These are phyloP conservation scores for Pestalotiopsis sp. DNA, from an alignment of 2,329 filamentous ascomycete genomes.

Conservation along the genomic window DNA sequence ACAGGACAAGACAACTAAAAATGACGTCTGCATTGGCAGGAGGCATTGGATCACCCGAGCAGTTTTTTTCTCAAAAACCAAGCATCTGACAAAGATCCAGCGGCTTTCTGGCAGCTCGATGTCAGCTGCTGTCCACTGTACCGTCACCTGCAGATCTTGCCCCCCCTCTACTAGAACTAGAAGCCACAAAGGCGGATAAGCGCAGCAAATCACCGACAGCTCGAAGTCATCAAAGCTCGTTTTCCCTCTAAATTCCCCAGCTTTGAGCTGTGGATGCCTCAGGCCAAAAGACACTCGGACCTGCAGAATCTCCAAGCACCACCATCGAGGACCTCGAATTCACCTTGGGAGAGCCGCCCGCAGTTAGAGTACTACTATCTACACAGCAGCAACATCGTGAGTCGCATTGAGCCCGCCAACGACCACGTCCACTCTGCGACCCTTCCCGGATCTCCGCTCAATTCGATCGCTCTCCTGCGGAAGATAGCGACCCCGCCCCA, in stretches of 20 bases:
- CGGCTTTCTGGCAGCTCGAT: not conserved
- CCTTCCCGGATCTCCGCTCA: not conserved
- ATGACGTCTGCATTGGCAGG: no score
- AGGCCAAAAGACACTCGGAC: conserved; percentile 7
- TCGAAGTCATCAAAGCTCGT: conserved; percentile 4
- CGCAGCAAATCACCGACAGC: conserved; percentile 3
- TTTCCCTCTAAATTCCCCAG: not conserved
- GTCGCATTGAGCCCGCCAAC: conserved; percentile 2
- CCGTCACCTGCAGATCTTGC: not conserved
- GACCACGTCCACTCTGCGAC: not conserved
- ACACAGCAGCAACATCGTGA: not conserved
- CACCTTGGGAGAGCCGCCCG: not conserved
- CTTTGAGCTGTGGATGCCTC: not conserved
- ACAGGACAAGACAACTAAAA: no score
- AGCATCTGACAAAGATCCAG: not conserved
- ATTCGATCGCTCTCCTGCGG: not conserved
- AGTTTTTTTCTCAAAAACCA: not conserved
- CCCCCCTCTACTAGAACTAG: not conserved
- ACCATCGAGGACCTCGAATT: not conserved
- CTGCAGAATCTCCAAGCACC: conserved; percentile 3
- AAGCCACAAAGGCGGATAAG: not conserved
- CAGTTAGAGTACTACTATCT: not conserved
- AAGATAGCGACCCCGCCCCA: not conserved
- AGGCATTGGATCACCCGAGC: no score
- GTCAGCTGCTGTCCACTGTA: not conserved